These are phyloP conservation scores for Colletotrichum chrysophilum DNA, from an alignment of 2,329 filamentous ascomycete species.

Conservation along the genomic window DNA sequence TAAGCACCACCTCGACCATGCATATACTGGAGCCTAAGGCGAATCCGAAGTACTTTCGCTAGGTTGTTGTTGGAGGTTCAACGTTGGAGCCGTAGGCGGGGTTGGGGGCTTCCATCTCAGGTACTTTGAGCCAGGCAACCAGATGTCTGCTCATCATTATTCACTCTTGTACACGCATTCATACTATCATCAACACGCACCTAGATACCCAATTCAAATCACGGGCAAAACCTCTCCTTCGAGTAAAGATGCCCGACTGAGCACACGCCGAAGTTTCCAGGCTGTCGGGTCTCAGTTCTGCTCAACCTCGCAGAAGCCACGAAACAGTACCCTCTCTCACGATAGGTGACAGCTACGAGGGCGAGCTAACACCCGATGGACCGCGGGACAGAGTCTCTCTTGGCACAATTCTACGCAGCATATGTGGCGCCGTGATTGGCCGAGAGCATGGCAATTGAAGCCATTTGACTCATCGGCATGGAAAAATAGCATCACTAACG, in stretches of 20 bases:
- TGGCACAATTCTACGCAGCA: background rate
- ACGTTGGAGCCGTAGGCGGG: background rate
- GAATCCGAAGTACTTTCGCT: background rate
- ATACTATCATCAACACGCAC: background rate
- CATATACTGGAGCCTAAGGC: slow-evolving; percentile 4
- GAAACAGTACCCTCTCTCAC: background rate
- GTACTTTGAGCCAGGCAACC: background rate
- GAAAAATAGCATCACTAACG: background rate
- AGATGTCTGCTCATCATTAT: background rate
- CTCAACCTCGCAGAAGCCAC: background rate
- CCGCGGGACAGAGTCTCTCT: background rate
- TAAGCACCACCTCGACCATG: slow-evolving; percentile 5
- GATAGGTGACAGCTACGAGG: background rate
- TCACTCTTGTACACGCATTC: background rate
- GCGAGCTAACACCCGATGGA: background rate
- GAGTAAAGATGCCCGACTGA: background rate
- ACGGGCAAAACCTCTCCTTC: background rate
- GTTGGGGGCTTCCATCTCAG: background rate
- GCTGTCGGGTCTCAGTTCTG: background rate
- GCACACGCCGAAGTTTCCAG: background rate
- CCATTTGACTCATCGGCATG: background rate
- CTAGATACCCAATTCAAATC: background rate
- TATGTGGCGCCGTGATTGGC: background rate
- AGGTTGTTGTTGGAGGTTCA: background rate
- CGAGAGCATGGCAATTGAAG: background rate